A percentile compares a stretch with the other conserved stretches of the same genome.
These are phyloP conservation scores for Mucor irregularis DNA, from an alignment of 371 early-diverging fungal species.

Conservation along the genomic window DNA sequence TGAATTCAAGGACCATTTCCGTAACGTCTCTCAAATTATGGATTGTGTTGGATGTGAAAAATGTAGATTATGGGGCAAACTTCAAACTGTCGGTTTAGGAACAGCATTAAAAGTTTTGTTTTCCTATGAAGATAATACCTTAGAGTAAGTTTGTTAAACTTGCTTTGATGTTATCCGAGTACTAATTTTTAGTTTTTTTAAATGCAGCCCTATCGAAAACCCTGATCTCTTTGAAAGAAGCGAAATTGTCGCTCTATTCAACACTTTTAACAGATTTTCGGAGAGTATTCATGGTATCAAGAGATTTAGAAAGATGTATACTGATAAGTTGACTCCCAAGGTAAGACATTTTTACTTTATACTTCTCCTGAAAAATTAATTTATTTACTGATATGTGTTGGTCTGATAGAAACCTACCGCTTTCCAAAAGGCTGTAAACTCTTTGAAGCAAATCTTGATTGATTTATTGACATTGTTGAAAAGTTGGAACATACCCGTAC, in stretches of 20 bases:
- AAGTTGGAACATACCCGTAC: slow-evolving; percentile 31
- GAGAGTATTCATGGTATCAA: slow-evolving; percentile 74
- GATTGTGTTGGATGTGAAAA: slow-evolving; percentile 99
- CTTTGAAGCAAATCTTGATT: background rate
- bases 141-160: slow-evolving; percentile 48
- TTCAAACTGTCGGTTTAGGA: slow-evolving; percentile 82
- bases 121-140: slow-evolving; percentile 74
- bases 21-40: slow-evolving; percentile 96
- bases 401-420: background rate
- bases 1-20: slow-evolving; percentile 90
- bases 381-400: too few species aligned
- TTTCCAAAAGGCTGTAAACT: background rate
- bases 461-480: slow-evolving; percentile 11
- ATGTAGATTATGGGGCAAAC: slow-evolving; percentile 98
- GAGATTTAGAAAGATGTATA: slow-evolving; percentile 72
- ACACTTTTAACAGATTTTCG: slow-evolving; percentile 86
- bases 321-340: slow-evolving; percentile 35
- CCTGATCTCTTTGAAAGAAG: slow-evolving; percentile 68
- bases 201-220: slow-evolving; percentile 47
- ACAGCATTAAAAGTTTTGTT: slow-evolving; percentile 95
- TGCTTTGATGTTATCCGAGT: background rate
- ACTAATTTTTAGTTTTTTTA: background rate
- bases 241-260: slow-evolving; percentile 93
- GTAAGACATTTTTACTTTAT: slow-evolving; percentile 4
- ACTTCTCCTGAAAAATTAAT: background rate